A percentile compares a stretch with the other conserved stretches of the same genome.
Conservation (phyloP, 2,329 filamentous ascomycete species). For the Botrytis fragariae region DNA sequence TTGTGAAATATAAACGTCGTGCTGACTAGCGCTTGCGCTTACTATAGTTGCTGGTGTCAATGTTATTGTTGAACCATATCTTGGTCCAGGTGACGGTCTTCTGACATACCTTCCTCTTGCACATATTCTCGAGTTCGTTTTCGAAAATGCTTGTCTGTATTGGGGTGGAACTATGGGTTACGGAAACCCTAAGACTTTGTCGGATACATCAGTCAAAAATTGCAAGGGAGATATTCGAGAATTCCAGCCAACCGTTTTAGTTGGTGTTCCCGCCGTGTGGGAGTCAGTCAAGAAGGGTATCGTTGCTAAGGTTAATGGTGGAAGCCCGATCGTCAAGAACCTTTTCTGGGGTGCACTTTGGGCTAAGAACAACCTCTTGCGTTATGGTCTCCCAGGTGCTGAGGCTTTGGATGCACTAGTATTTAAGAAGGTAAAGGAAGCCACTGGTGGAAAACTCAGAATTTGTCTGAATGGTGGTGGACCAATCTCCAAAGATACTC, state of each 20-base stretch:
- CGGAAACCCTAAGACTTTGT: constrained; percentile 82
- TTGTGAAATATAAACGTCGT: constrained; percentile 41
- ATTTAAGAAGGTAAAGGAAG: constrained; percentile 87
- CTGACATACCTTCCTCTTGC: constrained; percentile 91
- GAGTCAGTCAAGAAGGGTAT: constrained; percentile 96
- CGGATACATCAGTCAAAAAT: constrained; percentile 80
- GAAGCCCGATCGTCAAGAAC: constrained; percentile 67
- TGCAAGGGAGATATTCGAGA: constrained; percentile 92
- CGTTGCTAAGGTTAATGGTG: constrained; percentile 62
- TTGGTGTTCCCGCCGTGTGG: constrained; percentile 95
- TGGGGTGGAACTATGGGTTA: constrained; percentile 92
- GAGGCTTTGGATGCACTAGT: constrained; percentile 75
- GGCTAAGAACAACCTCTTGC: constrained; percentile 58
- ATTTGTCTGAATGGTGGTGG: constrained; percentile 95
- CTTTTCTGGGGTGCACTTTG: constrained; percentile 71
- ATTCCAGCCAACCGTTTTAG: constrained; percentile 81
- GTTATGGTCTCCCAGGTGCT: constrained; percentile 61
- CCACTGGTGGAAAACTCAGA: constrained; percentile 83
- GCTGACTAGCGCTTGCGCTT: constrained; percentile 8
- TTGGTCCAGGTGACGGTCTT: constrained; percentile 73
- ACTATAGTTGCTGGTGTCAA: constrained; percentile 71
- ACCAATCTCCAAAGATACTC: constrained; percentile 82
- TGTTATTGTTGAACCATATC: constrained; percentile 70
- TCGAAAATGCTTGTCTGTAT: constrained; percentile 86
- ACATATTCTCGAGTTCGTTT: constrained; percentile 92